A percentile compares a stretch with the other conserved stretches of the same genome.
phyloP scores from a whole-genome alignment of 768 basidiomycete genomes.

The Suillus subaureus region DNA sequence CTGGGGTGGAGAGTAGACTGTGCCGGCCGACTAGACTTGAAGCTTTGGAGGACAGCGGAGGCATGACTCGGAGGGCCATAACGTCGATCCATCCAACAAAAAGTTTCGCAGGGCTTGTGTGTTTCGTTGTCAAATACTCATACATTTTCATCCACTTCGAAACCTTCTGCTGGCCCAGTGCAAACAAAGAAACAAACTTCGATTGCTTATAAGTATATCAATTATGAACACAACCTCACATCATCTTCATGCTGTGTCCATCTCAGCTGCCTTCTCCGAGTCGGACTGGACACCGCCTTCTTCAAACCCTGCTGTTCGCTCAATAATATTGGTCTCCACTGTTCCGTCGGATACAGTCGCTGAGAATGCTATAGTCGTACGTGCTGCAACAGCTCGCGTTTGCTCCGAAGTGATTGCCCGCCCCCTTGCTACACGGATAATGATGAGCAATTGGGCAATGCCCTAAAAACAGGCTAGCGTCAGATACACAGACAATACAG shows the following conservation, averaged over 20 bases:
- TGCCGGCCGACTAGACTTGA: no score
- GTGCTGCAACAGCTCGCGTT: not conserved
- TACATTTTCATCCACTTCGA: not conserved
- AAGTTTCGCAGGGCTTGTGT: not conserved
- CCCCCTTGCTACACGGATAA: slow-evolving; percentile 37
- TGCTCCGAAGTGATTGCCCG: slow-evolving; percentile 18
- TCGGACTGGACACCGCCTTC: not conserved
- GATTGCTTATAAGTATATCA: not conserved
- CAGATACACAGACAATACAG: not conserved
- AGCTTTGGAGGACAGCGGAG: no score
- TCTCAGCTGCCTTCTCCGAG: not conserved
- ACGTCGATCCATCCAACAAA: not conserved
- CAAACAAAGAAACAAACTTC: not conserved
- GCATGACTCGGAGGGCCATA: not conserved
- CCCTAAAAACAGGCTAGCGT: slow-evolving; percentile 20
- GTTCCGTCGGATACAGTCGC: not conserved
- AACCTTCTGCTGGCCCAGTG: not conserved
- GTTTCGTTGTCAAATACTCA: not conserved
- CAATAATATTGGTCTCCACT: not conserved
- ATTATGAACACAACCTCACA: not conserved
- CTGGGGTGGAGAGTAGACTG: no score
- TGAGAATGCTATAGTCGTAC: slow-evolving; percentile 2
- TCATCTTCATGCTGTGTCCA: not conserved
- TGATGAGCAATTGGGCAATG: slow-evolving; percentile 37
- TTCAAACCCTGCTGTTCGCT: not conserved